Base-by-base conservation (phyloP, 225 moss, liverwort and hornwort species). In the Lunularia cruciata region DNA sequence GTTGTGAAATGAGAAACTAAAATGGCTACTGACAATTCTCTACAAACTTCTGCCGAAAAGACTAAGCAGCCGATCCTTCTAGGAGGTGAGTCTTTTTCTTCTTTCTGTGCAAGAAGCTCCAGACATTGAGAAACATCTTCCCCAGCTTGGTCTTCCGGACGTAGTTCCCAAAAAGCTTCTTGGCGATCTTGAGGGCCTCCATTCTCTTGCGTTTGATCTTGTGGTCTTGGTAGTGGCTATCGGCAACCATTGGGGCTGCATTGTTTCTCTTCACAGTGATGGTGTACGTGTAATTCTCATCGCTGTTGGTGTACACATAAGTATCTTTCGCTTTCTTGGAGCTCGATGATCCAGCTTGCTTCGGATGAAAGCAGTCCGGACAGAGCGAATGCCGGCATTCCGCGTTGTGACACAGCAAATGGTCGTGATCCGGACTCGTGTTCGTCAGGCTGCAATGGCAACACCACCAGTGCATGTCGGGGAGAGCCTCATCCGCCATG, bases 391-490 rank as follows among this genome's bases (percentile, higher is more conserved):
- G 79, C 47, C 67, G 65, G 47, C 79, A 79, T 25, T 53, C 31
- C 28, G 56, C 40, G n/a, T 58, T 52, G 42, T 70, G 71, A 67
- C 79, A 79, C 30, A 79, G 38, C 45, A 79, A 66, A 63, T 75
- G 71, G 35, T 79, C 75, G 23, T 75, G 71, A 60, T 79, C 79
- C 16, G 67, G 75, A 46, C 79, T 79, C 16, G 42, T 66, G 66
- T 79, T 79, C 37, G 75, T 79, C 20, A 71, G 30, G 38, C 72
- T 57, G 70, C 79, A 79, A 15, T 79, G 75, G 66, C 79, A 79
- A 66, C 79, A 79, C 66, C 51, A 79, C 79, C 79, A 79, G 60
- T 79, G 67, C 71, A 79, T 71, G 46, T 79, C 79, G 45, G 69
- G 69, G 9, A 69, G 56, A 2, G 69, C 55, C 56, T 69, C 69